Base-by-base conservation (phyloP, 805 yeast species). In the Wickerhamiella nectarea region DNA sequence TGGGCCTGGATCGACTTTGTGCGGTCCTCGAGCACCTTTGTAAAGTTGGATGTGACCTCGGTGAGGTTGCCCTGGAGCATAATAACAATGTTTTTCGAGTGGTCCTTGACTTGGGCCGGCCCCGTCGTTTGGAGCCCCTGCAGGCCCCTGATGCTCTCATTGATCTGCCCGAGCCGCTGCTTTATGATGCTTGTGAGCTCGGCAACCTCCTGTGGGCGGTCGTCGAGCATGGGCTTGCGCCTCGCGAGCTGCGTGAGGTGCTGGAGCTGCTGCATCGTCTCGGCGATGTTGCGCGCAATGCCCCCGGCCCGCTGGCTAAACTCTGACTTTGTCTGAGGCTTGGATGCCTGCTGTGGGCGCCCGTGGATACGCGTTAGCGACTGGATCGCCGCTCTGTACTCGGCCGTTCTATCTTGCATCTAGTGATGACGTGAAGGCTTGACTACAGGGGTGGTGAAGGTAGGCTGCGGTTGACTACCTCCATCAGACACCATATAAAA, bases 121-220 rank as follows among this genome's bases (percentile, higher is more conserved):
- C 66, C 70, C 38, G 55, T 50, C 12, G 33, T 33, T 25, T 70
- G 72, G 52, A 64, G 72, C 46, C 63, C 63, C 58, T 79, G 85
- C 47, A 80, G 64, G 44, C 68, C 74, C 53, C 76, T 76, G 50
- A 82, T 69, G 48, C 70, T 71, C 54, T 78, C 76, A 55, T 83
- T 94, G 50, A 91, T 76, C 51, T 76, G 75, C 57, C 86, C 78
- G 41, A 91, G 77, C 55, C 82, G 94, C 60, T 91, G 96, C 53
- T 74, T 74, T 50, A 74, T 72, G 34, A 86, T 79, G 52, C 78
- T 82, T 0, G 98, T 87, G 50, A 91, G 67, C 60, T 91, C 95
- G 17, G 87, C 83, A 50, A 91, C 84, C 57, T 91, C 97, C 12
- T 84, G 78, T 0, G 97, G 96, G 52, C 81, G 78, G 62, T 91